Base-by-base conservation (phyloP, 2,329 filamentous ascomycete genomes). In the Cladosporium sp. region DNA sequence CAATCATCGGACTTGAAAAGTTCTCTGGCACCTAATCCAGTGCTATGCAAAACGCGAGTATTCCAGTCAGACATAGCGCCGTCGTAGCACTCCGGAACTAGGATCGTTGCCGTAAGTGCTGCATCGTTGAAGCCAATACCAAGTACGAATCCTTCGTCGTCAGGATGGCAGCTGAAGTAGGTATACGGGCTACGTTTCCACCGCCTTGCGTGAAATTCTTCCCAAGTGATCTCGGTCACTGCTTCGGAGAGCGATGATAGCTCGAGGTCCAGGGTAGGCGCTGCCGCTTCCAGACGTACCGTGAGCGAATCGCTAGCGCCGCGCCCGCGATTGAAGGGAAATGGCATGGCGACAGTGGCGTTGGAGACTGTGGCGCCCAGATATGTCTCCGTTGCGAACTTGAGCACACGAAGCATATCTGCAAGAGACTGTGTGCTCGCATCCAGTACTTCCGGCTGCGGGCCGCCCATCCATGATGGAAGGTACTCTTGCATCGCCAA, bases 401-500 rank as follows among this genome's bases (percentile, higher is more conserved):
- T 51, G 28, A 61, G 59, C 24, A 61, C 41, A 51, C 30, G 26
- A 21, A 61, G 24, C 59, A 52, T 61, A 11, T 34, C 34, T 7
- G 26, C 18, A 11, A 61, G 44, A 24, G 59, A 44, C 14, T 34
- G 44, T 12, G 41, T 6, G 18, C 32, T 21, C 49, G 41, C 18
- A 28, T 21, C 58, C 5, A 30, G 44, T 34, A 7, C n/a, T 47
- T 21, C n/a, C 21, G 10, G 7, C 41, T 47, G 18, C 2, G 15
- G 26, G 7, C 59, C 59, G 18, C 59, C 59, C 11, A 38, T 12
- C 59, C 59, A 52, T 8, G 28, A 10, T 8, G 59, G 59, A 28
- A 61, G 59, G 44, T 36, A 28, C 2, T 24, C 18, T 34, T 30
- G 44, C 11, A 38, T 30, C 28, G n/a, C 21, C 7, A 21, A n/a